Percentiles rank a stretch among this genome's conserved stretches.
These are phyloP conservation scores for Jaminaea rosea DNA, from an alignment of 1,284 basidiomycete species.

Conservation along the genomic window DNA sequence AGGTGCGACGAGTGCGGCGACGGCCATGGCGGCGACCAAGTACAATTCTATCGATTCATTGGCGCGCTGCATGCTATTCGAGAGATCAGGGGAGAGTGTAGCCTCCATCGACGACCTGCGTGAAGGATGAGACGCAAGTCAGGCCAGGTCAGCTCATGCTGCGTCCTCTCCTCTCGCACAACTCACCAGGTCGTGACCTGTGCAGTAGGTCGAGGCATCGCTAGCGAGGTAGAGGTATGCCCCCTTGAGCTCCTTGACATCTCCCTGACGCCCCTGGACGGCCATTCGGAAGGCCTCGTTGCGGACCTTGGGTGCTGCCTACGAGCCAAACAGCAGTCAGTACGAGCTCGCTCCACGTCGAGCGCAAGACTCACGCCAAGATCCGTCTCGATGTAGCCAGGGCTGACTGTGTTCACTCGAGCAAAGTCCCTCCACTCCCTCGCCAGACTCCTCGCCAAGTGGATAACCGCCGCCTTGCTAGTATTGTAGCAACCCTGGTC, in stretches of 20 bases:
- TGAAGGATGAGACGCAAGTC: too few species aligned
- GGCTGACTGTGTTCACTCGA: conserved; percentile 45
- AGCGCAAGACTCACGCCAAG: conserved; percentile 22
- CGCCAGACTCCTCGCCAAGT: conserved; percentile 30
- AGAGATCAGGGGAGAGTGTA: too few species aligned
- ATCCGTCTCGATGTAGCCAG: conserved; percentile 43
- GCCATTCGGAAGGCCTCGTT: conserved; percentile 25
- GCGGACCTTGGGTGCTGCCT: conserved; percentile 7
- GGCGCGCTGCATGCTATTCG: too few species aligned
- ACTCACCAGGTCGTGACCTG: conserved; percentile 26
- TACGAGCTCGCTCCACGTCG: too few species aligned
- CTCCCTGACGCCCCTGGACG: conserved; percentile 34
- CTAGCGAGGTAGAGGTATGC: conserved; percentile 33
- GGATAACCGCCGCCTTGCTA: conserved; percentile 35
- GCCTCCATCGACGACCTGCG: too few species aligned
- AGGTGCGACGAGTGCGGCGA: too few species aligned
- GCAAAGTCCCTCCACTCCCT: conserved; percentile 42
- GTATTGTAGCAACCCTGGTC: conserved; percentile 32
- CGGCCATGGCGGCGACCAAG: too few species aligned
- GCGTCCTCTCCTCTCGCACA: too few species aligned
- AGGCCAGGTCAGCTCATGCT: too few species aligned
- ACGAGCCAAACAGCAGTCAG: not conserved
- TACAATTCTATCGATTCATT: too few species aligned
- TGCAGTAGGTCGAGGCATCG: conserved; percentile 26
- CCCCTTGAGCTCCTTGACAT: conserved; percentile 43